phyloP scores from a whole-genome alignment of 352 stramenopile species.

The Pythium phragmitis region DNA sequence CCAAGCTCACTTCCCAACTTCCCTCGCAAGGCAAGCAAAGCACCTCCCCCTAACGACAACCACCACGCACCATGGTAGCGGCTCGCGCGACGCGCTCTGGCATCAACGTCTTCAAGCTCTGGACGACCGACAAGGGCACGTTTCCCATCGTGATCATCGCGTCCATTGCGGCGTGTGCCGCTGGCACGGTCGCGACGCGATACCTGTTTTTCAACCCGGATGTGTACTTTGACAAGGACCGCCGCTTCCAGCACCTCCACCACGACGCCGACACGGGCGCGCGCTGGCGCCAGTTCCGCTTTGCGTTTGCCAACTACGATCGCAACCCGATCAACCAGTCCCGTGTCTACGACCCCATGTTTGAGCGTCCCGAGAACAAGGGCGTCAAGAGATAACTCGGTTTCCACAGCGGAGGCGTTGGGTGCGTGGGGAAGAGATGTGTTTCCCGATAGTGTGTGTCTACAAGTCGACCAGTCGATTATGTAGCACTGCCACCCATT shows the following conservation, averaged over 20 bases:
- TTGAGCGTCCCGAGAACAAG: slow-evolving; percentile 59
- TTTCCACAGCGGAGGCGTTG: neutral
- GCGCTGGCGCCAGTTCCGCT: slow-evolving; percentile 61
- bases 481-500: neutral
- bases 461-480: too few species aligned
- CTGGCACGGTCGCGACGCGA: slow-evolving; percentile 35
- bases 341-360: slow-evolving; percentile 57
- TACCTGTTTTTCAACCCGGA: slow-evolving; percentile 58
- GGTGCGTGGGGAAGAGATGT: neutral
- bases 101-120: slow-evolving; percentile 51
- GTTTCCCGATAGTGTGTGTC: neutral
- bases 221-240: slow-evolving; percentile 68
- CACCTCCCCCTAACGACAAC: neutral
- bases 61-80: slow-evolving; percentile 19
- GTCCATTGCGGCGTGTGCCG: slow-evolving; percentile 33
- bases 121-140: slow-evolving; percentile 56
- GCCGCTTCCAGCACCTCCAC: slow-evolving; percentile 44
- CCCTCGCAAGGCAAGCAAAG: slow-evolving; percentile 16
- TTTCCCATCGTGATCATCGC: slow-evolving; percentile 62
- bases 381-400: slow-evolving; percentile 46
- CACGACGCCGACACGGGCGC: slow-evolving; percentile 43
- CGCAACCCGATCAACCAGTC: slow-evolving; percentile 79
- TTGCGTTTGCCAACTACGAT: slow-evolving; percentile 59
- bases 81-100: slow-evolving; percentile 32
- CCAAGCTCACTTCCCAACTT: slow-evolving; percentile 21